Base-by-base conservation (phyloP, 1,284 basidiomycete species). In the Megacollybia platyphylla region DNA sequence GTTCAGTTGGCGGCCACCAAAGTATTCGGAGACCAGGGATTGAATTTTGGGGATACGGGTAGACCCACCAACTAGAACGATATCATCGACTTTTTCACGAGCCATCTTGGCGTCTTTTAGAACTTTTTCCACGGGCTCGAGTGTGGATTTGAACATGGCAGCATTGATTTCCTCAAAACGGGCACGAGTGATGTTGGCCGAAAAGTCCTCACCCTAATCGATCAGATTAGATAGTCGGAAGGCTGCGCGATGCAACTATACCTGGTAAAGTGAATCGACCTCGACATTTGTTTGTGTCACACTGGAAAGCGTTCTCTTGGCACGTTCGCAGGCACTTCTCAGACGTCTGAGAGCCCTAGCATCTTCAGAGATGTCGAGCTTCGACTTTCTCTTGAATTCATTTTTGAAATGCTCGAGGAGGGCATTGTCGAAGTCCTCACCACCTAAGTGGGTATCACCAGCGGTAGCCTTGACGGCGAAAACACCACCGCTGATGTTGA, bases 1-100 rank as follows among this genome's bases (percentile, higher is more conserved):
- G 87, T 97, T 98, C 61, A 96, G 71, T 65, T 94, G 87, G 59
- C 92, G 91, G 49, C 91, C 92, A 65, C 86, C 87, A 64, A 98
- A 99, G 79, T 83, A 91, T 63, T 98, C 94, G 50, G 93, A 97
- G 47, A 99, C 92, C 49, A 98, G 83, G 26, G 90, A 79, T 70
- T 97, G 94, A 56, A 99, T 89, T 76, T 97, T 97, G 57, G 94
- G 94, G 64, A 99, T 99, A 81, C 96, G 94, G 54, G 96, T 98
- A 45, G 96, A 98, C 54, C 96, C 93, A 74, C 96, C 94, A 54
- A 99, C 94, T 48, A 99, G 89, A 60, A 98, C 96, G 54, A 99
- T 97, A 57, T 99, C 94, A 62, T 98, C 88, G 53, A 97, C 91
- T 79, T 97, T 97, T 61, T 92, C 87, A 52, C 87, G 85, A 54